phyloP scores from a whole-genome alignment of 495 filamentous ascomycete genomes.

The Hamigera avellanea region DNA sequence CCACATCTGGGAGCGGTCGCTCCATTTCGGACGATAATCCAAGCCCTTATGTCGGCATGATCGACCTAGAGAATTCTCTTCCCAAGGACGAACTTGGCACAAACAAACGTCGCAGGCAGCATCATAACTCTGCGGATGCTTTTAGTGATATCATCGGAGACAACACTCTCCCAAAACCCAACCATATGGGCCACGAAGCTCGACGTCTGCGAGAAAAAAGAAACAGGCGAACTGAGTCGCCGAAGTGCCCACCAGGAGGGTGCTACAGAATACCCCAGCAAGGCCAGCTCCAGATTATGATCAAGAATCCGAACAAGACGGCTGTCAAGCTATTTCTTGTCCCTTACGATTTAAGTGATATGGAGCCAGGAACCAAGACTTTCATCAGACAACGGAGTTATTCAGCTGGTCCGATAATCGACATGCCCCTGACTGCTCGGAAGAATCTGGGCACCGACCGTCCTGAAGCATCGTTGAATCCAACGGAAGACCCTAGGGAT shows the following conservation, averaged over 20 bases:
- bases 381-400: constrained; percentile 94
- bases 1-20: constrained; percentile 47
- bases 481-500: constrained; percentile 42
- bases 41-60: constrained; percentile 89
- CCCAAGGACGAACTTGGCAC: constrained; percentile 30
- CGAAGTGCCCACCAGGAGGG: constrained; percentile 65
- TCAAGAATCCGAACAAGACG: constrained; percentile 94
- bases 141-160: constrained; percentile 3
- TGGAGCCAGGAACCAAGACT: constrained; percentile 91
- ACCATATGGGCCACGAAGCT: constrained; percentile 10
- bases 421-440: constrained; percentile 44
- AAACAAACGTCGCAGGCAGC: constrained; percentile 30
- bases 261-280: constrained; percentile 92
- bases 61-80: constrained; percentile 80
- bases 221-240: constrained; percentile 54
- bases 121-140: constrained; percentile 16
- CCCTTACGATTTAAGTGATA: constrained; percentile 89
- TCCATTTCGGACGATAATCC: constrained; percentile 65
- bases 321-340: constrained; percentile 92
- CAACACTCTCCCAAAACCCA: constrained; percentile 4
- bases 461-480: constrained; percentile 25
- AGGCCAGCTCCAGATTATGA: constrained; percentile 92
- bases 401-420: constrained; percentile 76
- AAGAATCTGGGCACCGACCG: constrained; percentile 38
- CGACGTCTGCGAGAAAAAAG: constrained; percentile 35